Conservation (phyloP, 192 early-diverging fungal genomes). For the Podila epicladia region DNA sequence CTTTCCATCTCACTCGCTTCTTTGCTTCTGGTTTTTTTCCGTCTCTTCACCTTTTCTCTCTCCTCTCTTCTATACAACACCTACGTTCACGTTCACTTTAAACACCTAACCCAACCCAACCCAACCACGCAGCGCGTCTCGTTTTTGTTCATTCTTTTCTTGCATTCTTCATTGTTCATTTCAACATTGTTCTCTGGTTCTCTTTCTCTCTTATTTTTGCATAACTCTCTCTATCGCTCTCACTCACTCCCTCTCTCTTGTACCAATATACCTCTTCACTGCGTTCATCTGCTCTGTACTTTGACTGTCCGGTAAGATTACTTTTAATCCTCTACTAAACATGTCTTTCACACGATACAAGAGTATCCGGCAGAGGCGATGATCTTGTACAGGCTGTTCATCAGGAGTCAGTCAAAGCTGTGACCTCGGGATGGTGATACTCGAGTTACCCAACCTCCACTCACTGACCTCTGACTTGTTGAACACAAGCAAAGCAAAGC, state of each 20-base stretch:
- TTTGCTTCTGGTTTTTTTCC: background rate
- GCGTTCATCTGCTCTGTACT: background rate
- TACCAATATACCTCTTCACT: background rate
- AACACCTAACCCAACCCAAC: no score
- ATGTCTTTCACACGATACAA: no score
- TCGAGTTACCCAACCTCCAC: no score
- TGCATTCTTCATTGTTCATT: background rate
- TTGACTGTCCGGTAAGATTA: no score
- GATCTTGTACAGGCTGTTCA: no score
- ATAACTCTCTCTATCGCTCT: no score
- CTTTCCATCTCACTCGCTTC: background rate
- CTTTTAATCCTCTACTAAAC: background rate
- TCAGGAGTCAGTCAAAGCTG: no score
- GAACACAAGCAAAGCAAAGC: no score
- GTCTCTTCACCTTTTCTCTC: background rate
- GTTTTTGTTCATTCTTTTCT: background rate
- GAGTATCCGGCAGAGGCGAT: no score
- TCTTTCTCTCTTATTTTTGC: background rate
- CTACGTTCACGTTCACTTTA: background rate
- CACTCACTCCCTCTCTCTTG: background rate
- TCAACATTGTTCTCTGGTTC: background rate
- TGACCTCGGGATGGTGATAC: no score
- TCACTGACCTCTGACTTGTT: no score
- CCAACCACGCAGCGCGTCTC: background rate
- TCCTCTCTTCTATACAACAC: background rate